A percentile compares a stretch with the other conserved stretches of the same genome.
These are phyloP conservation scores for Starmerella khaoyaiensis DNA, from an alignment of 805 yeast species.

Conservation along the genomic window DNA sequence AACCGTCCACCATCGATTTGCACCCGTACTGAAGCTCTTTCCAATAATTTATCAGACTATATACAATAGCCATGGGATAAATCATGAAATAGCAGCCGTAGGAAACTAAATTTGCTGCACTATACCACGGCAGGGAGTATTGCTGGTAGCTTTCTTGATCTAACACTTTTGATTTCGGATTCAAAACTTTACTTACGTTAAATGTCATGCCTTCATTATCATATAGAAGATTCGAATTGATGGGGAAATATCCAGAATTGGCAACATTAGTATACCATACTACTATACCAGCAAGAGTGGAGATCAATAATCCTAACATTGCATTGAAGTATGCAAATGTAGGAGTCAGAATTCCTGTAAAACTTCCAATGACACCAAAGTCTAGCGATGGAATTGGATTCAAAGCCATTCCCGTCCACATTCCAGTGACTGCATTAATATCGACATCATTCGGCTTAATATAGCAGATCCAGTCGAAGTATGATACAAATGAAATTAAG, in stretches of 20 bases:
- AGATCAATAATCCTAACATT: conserved; percentile 32
- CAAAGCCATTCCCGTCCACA: conserved; percentile 32
- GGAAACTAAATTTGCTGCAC: conserved; percentile 46
- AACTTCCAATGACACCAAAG: conserved; percentile 23
- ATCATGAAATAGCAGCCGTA: conserved; percentile 48
- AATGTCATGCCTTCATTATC: conserved; percentile 40
- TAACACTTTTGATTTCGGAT: conserved; percentile 34
- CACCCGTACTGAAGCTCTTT: conserved; percentile 2
- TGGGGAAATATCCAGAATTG: conserved; percentile 41
- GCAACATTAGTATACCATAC: conserved; percentile 37
- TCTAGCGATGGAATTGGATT: conserved; percentile 42
- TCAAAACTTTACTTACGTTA: conserved; percentile 34
- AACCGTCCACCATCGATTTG: conserved; percentile 2
- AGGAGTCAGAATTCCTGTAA: conserved; percentile 1
- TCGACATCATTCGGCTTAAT: conserved; percentile 39
- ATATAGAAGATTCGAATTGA: conserved; percentile 37
- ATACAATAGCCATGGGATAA: conserved; percentile 42
- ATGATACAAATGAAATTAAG: conserved; percentile 46
- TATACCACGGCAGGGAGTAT: conserved; percentile 57
- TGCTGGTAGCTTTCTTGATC: conserved; percentile 37
- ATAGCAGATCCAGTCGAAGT: conserved; percentile 47
- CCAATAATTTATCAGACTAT: conserved; percentile 30
- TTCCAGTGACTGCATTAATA: conserved; percentile 51
- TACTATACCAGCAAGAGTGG: conserved; percentile 23
- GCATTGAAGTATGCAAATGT: not conserved